Percentiles rank a stretch among this genome's conserved stretches.
phyloP scores from a whole-genome alignment of 148 eudicot genomes.

The Spergularia bocconei region DNA sequence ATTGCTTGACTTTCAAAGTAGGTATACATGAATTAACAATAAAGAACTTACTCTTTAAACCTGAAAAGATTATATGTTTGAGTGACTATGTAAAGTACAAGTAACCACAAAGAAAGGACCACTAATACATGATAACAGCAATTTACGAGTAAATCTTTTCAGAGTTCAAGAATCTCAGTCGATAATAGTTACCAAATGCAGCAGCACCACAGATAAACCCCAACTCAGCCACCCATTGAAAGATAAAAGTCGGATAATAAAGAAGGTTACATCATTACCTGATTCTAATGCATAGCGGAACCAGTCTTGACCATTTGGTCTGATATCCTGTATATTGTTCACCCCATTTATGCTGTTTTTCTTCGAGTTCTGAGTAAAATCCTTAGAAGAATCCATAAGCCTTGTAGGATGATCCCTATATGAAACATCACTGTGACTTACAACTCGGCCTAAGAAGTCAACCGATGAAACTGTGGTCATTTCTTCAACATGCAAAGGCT shows the following conservation, averaged over 20 bases:
- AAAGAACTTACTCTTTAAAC: no score
- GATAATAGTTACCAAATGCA: not conserved
- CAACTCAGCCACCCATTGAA: not conserved
- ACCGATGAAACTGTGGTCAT: constrained; percentile 27
- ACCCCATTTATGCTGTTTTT: constrained; percentile 33
- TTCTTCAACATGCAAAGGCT: constrained; percentile 62
- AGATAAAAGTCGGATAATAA: not conserved
- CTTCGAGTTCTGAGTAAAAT: constrained; percentile 30
- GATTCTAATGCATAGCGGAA: constrained; percentile 40
- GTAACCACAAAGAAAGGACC: not conserved
- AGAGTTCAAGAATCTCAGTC: not conserved
- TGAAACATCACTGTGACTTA: constrained; percentile 25
- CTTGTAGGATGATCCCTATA: constrained; percentile 33
- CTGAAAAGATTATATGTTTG: no score
- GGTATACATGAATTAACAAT: no score
- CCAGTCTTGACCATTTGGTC: constrained; percentile 43
- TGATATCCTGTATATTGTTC: constrained; percentile 30
- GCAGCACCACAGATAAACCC: not conserved
- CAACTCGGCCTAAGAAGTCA: constrained; percentile 34
- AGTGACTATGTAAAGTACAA: not conserved
- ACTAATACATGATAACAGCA: not conserved
- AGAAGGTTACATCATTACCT: constrained; percentile 40
- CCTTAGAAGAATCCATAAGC: constrained; percentile 35
- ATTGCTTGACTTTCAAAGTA: no score
- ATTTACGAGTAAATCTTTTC: not conserved